These are phyloP conservation scores for Globisporangium solare DNA, from an alignment of 352 stramenopile species.

Conservation along the genomic window DNA sequence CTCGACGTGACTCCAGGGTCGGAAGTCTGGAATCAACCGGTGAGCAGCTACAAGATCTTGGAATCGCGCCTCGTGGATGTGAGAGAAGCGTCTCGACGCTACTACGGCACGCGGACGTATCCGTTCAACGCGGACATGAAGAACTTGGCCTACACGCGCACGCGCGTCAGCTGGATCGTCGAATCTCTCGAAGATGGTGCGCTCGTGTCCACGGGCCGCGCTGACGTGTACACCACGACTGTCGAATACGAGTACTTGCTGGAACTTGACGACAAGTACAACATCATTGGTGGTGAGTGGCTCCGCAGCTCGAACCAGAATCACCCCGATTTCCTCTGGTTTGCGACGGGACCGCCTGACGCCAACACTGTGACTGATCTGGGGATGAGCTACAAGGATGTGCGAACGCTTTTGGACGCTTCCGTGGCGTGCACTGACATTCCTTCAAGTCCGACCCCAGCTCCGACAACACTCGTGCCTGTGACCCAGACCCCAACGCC, in stretches of 20 bases:
- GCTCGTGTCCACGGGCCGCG: background rate
- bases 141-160: background rate
- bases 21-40: slow-evolving; percentile 14
- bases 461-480: background rate
- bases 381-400: slow-evolving; percentile 9
- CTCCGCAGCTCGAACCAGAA: too few species aligned
- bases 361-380: slow-evolving; percentile 1
- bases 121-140: too few species aligned
- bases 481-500: background rate
- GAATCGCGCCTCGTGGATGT: slow-evolving; percentile 19
- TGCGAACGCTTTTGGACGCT: slow-evolving; percentile 4
- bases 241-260: too few species aligned
- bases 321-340: background rate
- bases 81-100: too few species aligned
- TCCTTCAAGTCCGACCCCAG: background rate
- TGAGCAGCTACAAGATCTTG: slow-evolving; percentile 23
- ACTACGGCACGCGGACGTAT: too few species aligned
- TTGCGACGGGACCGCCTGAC: slow-evolving; percentile 1
- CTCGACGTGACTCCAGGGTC: slow-evolving; percentile 41
- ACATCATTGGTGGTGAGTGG: too few species aligned
- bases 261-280: too few species aligned
- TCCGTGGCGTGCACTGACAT: slow-evolving; percentile 4
- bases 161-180: slow-evolving; percentile 30
- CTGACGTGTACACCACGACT: too few species aligned
- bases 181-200: slow-evolving; percentile 9